Percentiles rank a stretch among this genome's conserved stretches.
Evolutionary conservation across 495 filamentous ascomycete genomes (phyloP).

Genomic region (Penicillium cataractarum): DNA sequence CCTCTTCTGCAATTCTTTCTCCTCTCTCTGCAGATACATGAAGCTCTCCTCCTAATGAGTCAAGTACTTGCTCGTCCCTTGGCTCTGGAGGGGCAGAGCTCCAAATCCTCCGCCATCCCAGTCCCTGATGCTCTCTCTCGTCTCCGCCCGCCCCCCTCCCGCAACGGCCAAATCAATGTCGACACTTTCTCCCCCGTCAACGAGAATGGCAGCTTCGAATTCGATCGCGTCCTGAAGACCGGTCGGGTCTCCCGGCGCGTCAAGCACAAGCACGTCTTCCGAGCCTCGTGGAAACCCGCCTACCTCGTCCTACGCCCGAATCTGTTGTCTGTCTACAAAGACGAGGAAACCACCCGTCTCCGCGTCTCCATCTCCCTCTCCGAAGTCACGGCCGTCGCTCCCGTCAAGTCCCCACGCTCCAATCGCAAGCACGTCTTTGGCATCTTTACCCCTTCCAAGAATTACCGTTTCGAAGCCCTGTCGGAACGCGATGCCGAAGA

Average conservation of each 20-base stretch:
- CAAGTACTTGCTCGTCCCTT: conserved; percentile 30
- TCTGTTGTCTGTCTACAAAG: conserved; percentile 93
- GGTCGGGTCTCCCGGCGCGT: conserved; percentile 85
- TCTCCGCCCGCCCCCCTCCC: conserved; percentile 25
- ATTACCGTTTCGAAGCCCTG: conserved; percentile 83
- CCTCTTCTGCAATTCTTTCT: conserved; percentile 1
- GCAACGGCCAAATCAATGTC: conserved; percentile 58
- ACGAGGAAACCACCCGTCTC: conserved; percentile 84
- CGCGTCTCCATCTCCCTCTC: conserved; percentile 84
- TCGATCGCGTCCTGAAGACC: conserved; percentile 88
- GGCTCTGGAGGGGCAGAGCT: conserved; percentile 30
- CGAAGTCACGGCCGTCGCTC: conserved; percentile 87
- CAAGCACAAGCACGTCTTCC: conserved; percentile 86
- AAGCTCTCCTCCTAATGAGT: conserved; percentile 27
- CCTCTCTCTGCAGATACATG: not conserved
- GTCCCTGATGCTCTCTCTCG: conserved; percentile 26
- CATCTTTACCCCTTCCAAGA: conserved; percentile 88
- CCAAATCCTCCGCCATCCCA: conserved; percentile 31
- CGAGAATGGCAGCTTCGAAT: conserved; percentile 93
- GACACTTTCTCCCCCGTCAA: conserved; percentile 83
- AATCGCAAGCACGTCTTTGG: conserved; percentile 82
- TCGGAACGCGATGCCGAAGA: conserved; percentile 76
- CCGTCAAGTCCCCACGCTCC: conserved; percentile 84
- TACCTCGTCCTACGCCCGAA: conserved; percentile 92
- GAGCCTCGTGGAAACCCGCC: conserved; percentile 77